These are phyloP conservation scores for Coemansia sp. DNA, from an alignment of 192 early-diverging fungal species.

Conservation along the genomic window DNA sequence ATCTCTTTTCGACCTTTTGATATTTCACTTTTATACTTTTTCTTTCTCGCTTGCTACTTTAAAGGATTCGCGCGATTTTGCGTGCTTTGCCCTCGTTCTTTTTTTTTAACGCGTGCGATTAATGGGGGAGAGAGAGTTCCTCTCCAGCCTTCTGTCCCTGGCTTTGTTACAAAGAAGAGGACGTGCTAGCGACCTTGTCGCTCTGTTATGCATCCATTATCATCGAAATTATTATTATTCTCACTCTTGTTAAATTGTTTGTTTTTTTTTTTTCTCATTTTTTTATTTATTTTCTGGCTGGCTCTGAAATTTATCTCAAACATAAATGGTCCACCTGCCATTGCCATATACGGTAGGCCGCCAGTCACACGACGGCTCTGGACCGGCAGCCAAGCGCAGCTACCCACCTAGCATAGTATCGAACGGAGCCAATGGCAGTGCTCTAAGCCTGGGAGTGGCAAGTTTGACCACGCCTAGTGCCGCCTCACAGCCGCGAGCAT, in stretches of 20 bases:
- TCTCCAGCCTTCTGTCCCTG: neutral
- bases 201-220: neutral
- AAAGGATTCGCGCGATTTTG: neutral
- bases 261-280: neutral
- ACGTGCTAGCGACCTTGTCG: neutral
- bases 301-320: neutral
- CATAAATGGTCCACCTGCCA: conserved; percentile 38
- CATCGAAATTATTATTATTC: neutral
- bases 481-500: conserved; percentile 3
- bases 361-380: conserved; percentile 26
- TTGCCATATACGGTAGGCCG: conserved; percentile 23
- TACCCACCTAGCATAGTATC: conserved; percentile 4
- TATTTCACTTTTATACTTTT: conserved; percentile 5
- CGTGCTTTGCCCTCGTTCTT: neutral
- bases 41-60: conserved; percentile 6
- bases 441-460: neutral
- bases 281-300: neutral
- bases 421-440: conserved; percentile 1
- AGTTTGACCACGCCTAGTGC: neutral
- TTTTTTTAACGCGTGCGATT: neutral
- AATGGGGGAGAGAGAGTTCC: neutral
- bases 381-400: conserved; percentile 10
- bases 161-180: neutral
- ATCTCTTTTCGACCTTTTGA: conserved; percentile 78
- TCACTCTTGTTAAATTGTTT: neutral